Evolutionary conservation across 352 stramenopile genomes (phyloP), one percentile per base, ranked within the genome.

Genomic region (Albugo laibachii): DNA sequence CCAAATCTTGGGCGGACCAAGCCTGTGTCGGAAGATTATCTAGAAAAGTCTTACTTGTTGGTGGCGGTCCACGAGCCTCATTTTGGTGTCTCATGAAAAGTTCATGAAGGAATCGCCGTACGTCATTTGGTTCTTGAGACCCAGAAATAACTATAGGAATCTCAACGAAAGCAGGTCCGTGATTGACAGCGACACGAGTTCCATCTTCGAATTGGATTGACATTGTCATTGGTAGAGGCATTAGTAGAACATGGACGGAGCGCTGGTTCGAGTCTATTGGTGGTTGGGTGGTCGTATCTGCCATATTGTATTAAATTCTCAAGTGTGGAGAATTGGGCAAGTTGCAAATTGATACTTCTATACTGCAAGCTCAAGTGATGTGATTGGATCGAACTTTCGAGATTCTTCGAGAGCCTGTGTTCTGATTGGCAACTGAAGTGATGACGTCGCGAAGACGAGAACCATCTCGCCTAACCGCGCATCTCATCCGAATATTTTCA

Each of bases 11-110:
- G 53, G 63, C 59, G 13, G 51, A 54, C 72, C 72, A 85, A 6
- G 59, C 65, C 60, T 81, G 78, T 24, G 74, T 38, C 10, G 72
- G 69, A 18, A 85, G 56, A 41, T 65, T 74, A 20, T 82, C 69
- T 47, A 85, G 51, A 41, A 85, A 82, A 11, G 45, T 19, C 50
- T 80, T 82, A 55, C 67, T 80, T 14, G 72, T 85, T 15, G 72
- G 69, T 5, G 72, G 72, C 3, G 72, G 72, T 10, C 73, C 73
- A 21, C 79, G 69, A 46, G 63, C 49, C 47, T 83, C 61, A n/a
- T 41, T 54, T 51, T 85, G 73, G 34, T 57, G 66, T 41, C 69
- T 68, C 48, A 72, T 48, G 50, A 83, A 85, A 8, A 83, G 58
- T 48, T 83, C 73, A 44, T 83, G 69, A 40, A 85, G 47, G 35